These are phyloP conservation scores for Westerdykella aurantiaca DNA, from an alignment of 2,329 filamentous ascomycete species.

Conservation along the genomic window DNA sequence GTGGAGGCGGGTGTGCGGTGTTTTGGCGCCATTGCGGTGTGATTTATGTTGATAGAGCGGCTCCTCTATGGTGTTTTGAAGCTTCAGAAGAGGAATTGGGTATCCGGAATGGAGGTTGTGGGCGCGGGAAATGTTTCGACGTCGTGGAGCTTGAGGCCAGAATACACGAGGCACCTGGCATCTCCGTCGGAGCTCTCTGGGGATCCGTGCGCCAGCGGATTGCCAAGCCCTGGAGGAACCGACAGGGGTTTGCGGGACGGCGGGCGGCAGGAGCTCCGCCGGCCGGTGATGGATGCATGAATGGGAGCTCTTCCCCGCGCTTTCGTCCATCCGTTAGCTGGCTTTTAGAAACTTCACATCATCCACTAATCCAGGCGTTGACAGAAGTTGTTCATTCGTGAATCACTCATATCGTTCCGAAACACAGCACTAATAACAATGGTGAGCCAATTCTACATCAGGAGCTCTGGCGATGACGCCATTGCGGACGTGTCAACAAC, in stretches of 20 bases:
- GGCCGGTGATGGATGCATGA: neutral
- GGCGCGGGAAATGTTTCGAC: conserved; percentile 7
- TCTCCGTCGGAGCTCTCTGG: too few species aligned
- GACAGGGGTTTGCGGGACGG: too few species aligned
- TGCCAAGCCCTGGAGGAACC: conserved; percentile 1
- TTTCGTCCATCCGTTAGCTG: too few species aligned
- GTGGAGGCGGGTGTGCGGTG: conserved; percentile 13
- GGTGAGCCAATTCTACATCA: neutral
- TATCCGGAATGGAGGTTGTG: conserved; percentile 2
- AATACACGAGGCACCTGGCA: conserved; percentile 1
- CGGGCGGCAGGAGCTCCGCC: neutral
- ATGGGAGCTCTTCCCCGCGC: neutral
- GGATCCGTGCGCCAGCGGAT: too few species aligned
- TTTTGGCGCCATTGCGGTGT: conserved; percentile 28
- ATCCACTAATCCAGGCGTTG: too few species aligned
- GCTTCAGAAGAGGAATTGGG: neutral
- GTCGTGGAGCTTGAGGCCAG: conserved; percentile 17
- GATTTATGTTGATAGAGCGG: neutral
- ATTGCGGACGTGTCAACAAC: neutral
- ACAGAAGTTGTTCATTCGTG: too few species aligned
- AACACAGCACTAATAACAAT: neutral
- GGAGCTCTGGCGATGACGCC: neutral
- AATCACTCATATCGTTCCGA: too few species aligned
- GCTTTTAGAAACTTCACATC: too few species aligned
- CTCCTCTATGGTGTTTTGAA: too few species aligned